These are phyloP conservation scores for Trichothecium roseum DNA, from an alignment of 2,329 filamentous ascomycete genomes.

Conservation along the genomic window DNA sequence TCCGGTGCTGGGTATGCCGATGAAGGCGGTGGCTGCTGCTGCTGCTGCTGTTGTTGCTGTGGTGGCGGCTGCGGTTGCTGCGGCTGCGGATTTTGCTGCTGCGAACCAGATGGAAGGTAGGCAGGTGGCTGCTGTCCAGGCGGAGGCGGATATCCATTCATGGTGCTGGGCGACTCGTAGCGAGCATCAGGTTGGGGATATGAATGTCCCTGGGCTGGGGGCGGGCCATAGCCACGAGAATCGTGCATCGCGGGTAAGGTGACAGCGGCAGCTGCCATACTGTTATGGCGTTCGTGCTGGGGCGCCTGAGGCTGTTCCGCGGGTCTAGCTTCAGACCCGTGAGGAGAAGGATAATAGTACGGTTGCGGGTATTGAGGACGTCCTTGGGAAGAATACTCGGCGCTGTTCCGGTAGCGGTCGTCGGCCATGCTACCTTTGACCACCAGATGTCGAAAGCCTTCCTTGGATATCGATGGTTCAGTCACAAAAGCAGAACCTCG, in stretches of 20 bases:
- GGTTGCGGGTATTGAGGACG: conserved; percentile 15
- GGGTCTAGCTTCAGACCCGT: no score
- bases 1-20: conserved; percentile 28
- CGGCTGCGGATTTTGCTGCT: conserved; percentile 23
- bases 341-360: conserved; percentile 23
- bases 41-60: no score
- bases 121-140: conserved; percentile 17
- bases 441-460: no score
- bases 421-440: conserved; percentile 25
- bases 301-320: conserved; percentile 28
- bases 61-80: no score
- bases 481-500: no score
- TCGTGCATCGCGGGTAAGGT: conserved; percentile 42
- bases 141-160: conserved; percentile 36
- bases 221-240: conserved; percentile 24
- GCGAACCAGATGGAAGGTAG: conserved; percentile 28
- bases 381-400: conserved; percentile 26
- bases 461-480: no score
- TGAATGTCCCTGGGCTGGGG: conserved; percentile 19
- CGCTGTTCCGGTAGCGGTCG: conserved; percentile 24
- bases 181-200: conserved; percentile 22
- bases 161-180: conserved; percentile 32
- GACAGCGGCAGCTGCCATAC: conserved; percentile 33
- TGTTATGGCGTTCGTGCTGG: conserved; percentile 15
- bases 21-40: no score